phyloP scores from a whole-genome alignment of 1,284 basidiomycete genomes.

The Ustilago lituana region DNA sequence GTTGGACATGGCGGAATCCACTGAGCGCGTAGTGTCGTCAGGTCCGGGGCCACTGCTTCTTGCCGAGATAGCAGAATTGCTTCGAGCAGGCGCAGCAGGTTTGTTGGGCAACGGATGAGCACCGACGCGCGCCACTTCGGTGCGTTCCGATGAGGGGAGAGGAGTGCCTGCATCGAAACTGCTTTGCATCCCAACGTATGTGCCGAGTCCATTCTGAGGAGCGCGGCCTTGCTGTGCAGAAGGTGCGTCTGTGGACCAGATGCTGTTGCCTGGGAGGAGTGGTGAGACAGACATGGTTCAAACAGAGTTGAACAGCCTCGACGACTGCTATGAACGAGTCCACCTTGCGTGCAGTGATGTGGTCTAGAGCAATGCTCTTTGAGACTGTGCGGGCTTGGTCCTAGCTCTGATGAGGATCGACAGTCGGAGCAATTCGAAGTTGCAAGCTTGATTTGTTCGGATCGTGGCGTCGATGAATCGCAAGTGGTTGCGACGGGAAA shows the following conservation, averaged over 20 bases:
- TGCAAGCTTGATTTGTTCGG: too few relatives aligned
- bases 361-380: too few relatives aligned
- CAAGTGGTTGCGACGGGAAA: too few relatives aligned
- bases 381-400: too few relatives aligned
- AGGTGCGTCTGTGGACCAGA: conserved; percentile 35
- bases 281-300: conserved; percentile 41
- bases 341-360: too few relatives aligned
- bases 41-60: conserved; percentile 13
- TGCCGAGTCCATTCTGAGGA: conserved; percentile 5
- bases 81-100: conserved; percentile 23
- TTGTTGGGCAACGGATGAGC: conserved; percentile 44
- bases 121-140: conserved; percentile 16
- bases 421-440: too few relatives aligned
- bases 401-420: too few relatives aligned
- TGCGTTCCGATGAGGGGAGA: conserved; percentile 11
- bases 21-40: conserved; percentile 27
- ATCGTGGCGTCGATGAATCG: too few relatives aligned
- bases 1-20: conserved; percentile 26
- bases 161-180: conserved; percentile 3
- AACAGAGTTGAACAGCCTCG: background rate
- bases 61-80: conserved; percentile 26
- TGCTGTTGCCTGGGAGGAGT: conserved; percentile 42
- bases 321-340: too few relatives aligned
- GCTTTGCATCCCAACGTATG: conserved; percentile 3
- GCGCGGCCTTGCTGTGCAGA: conserved; percentile 10